Conservation (phyloP, 148 eudicot species). For the Spergularia bocconei region DNA sequence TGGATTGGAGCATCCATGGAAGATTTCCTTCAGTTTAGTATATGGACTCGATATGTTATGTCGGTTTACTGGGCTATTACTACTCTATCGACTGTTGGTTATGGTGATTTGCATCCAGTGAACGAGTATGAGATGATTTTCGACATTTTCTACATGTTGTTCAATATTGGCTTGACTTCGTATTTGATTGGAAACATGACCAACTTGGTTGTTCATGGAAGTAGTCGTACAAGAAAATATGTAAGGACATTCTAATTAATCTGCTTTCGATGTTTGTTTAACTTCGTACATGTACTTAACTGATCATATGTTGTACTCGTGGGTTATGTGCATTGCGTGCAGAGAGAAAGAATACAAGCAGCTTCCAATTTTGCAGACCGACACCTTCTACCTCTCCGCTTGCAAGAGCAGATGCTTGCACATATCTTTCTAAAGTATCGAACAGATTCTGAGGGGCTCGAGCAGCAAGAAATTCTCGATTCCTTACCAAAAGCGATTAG, state of each 20-base stretch:
- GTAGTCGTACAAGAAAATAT: slow-evolving; percentile 72
- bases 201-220: slow-evolving; percentile 86
- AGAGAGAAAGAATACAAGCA: slow-evolving; percentile 89
- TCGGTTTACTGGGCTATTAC: slow-evolving; percentile 89
- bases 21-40: slow-evolving; percentile 44
- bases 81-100: slow-evolving; percentile 83
- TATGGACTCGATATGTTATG: slow-evolving; percentile 69
- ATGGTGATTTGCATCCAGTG: slow-evolving; percentile 78
- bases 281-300: no score
- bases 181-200: slow-evolving; percentile 95
- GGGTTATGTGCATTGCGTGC: slow-evolving; percentile 1
- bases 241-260: slow-evolving; percentile 36
- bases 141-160: slow-evolving; percentile 74
- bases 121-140: slow-evolving; percentile 78
- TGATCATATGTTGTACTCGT: neutral
- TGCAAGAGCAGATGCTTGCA: slow-evolving; percentile 92
- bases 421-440: slow-evolving; percentile 72
- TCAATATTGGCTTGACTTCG: slow-evolving; percentile 84
- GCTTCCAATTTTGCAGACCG: slow-evolving; percentile 79
- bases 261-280: no score
- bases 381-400: slow-evolving; percentile 59
- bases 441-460: slow-evolving; percentile 76
- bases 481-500: slow-evolving; percentile 83
- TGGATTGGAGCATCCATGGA: slow-evolving; percentile 63
- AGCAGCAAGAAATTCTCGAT: slow-evolving; percentile 82